Evolutionary conservation across 2,329 filamentous ascomycete genomes (phyloP).

Genomic region (Emergomyces orientalis): DNA sequence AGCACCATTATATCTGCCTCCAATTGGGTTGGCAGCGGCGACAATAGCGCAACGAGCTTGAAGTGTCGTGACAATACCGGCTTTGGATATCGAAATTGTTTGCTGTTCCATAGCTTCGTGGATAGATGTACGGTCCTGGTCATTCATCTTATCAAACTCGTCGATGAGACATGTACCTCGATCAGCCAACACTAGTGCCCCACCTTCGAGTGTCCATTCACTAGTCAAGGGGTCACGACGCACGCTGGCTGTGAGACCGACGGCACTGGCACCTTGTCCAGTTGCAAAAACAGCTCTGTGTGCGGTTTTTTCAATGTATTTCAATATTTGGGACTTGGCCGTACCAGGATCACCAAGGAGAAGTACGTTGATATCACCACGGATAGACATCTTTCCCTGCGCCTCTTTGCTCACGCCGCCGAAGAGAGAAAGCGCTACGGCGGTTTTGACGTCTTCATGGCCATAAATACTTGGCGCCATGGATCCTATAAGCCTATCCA

Average conservation of each 20-base stretch:
- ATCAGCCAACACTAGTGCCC: slow-evolving; percentile 88
- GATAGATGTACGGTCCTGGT: slow-evolving; percentile 94
- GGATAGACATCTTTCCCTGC: slow-evolving; percentile 79
- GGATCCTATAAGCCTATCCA: slow-evolving; percentile 85
- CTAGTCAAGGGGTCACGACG: slow-evolving; percentile 88
- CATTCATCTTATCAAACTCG: slow-evolving; percentile 99
- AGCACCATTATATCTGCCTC: slow-evolving; percentile 91
- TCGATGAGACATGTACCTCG: slow-evolving; percentile 93
- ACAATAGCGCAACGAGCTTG: slow-evolving; percentile 95
- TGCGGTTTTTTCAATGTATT: slow-evolving; percentile 95
- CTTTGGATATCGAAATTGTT: slow-evolving; percentile 97
- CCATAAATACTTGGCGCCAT: slow-evolving; percentile 97
- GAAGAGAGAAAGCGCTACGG: slow-evolving; percentile 85
- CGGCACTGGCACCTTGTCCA: slow-evolving; percentile 90
- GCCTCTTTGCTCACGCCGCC: slow-evolving; percentile 87
- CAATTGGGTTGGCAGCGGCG: slow-evolving; percentile 91
- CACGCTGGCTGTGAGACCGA: slow-evolving; percentile 94
- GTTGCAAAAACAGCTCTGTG: slow-evolving; percentile 96
- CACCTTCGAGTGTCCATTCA: slow-evolving; percentile 96
- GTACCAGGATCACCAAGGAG: slow-evolving; percentile 95
- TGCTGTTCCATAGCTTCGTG: slow-evolving; percentile 99
- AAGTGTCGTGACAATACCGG: slow-evolving; percentile 92
- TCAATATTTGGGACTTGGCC: slow-evolving; percentile 93
- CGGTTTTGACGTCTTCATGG: slow-evolving; percentile 93
- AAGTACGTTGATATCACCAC: slow-evolving; percentile 96